Percentiles rank a stretch among this genome's conserved stretches.
phyloP scores from a whole-genome alignment of 1,139 yeast genomes.

The Pneumocystis sp. region DNA sequence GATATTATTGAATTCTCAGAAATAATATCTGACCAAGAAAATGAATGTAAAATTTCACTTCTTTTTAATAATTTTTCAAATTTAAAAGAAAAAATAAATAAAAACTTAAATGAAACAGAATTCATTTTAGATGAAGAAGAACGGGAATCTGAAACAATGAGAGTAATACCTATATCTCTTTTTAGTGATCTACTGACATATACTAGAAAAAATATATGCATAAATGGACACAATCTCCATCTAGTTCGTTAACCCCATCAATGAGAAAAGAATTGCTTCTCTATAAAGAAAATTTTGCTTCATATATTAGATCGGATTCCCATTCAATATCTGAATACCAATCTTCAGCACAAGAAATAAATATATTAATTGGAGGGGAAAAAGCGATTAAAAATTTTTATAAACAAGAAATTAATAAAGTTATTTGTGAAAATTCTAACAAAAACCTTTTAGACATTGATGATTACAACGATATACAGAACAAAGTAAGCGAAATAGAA shows the following conservation, averaged over 20 bases:
- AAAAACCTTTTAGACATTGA: conserved; percentile 49
- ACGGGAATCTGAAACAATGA: conserved; percentile 22
- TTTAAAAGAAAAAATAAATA: neutral
- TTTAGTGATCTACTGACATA: neutral
- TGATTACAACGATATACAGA: conserved; percentile 27
- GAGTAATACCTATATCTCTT: conserved; percentile 13
- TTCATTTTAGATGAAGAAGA: conserved; percentile 26
- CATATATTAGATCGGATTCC: neutral
- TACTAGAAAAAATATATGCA: conserved; percentile 23
- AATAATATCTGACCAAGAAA: neutral
- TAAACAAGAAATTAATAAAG: conserved; percentile 3
- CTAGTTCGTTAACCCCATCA: conserved; percentile 22
- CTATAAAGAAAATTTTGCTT: conserved; percentile 43
- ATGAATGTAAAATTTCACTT: neutral
- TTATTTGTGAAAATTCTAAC: conserved; percentile 17
- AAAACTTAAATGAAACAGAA: neutral
- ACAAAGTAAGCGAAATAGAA: conserved; percentile 35
- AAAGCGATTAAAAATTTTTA: conserved; percentile 18
- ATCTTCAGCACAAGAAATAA: conserved; percentile 26
- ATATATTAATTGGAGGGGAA: conserved; percentile 25
- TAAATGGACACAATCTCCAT: conserved; percentile 29
- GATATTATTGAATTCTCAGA: neutral
- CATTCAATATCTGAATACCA: conserved; percentile 28
- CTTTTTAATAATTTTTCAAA: neutral
- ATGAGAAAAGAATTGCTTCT: conserved; percentile 38